phyloP scores from a whole-genome alignment of 768 basidiomycete species.

The Leccinum broughii region DNA sequence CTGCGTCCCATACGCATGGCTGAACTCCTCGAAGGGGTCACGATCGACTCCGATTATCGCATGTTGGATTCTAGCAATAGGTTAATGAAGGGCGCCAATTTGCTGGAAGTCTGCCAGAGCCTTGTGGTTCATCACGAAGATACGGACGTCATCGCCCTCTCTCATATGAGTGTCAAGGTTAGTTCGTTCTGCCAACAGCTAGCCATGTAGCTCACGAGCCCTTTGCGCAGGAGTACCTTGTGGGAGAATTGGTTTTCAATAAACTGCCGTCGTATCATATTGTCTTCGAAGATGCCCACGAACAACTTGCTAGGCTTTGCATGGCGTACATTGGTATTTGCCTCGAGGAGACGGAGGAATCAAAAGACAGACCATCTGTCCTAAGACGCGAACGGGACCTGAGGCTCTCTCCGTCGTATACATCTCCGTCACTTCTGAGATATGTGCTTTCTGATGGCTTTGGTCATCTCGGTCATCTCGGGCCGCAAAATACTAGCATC shows the following conservation, averaged over 20 bases:
- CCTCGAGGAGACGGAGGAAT: slow-evolving; percentile 9
- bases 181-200: not conserved
- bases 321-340: slow-evolving; percentile 10
- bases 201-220: not conserved
- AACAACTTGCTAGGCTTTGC: slow-evolving; percentile 9
- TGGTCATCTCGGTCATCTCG: slow-evolving; percentile 8
- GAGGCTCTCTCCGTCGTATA: not conserved
- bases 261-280: slow-evolving; percentile 10
- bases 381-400: not conserved
- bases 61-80: slow-evolving; percentile 3
- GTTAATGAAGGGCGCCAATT: not conserved
- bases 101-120: slow-evolving; percentile 6
- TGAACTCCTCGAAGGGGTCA: slow-evolving; percentile 15
- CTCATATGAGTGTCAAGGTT: slow-evolving; percentile 23
- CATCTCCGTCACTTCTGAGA: slow-evolving; percentile 1
- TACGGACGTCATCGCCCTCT: slow-evolving; percentile 10
- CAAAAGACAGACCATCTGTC: not conserved
- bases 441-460: slow-evolving; percentile 16
- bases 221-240: slow-evolving; percentile 13
- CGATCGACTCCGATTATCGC: not conserved
- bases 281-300: slow-evolving; percentile 10
- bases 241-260: slow-evolving; percentile 3
- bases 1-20: slow-evolving; percentile 10
- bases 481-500: not conserved
- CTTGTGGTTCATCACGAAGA: slow-evolving; percentile 13